A percentile compares a stretch with the other conserved stretches of the same genome.
phyloP scores from a whole-genome alignment of 2,329 filamentous ascomycete species.

The Alternaria novae-zelandiae region DNA sequence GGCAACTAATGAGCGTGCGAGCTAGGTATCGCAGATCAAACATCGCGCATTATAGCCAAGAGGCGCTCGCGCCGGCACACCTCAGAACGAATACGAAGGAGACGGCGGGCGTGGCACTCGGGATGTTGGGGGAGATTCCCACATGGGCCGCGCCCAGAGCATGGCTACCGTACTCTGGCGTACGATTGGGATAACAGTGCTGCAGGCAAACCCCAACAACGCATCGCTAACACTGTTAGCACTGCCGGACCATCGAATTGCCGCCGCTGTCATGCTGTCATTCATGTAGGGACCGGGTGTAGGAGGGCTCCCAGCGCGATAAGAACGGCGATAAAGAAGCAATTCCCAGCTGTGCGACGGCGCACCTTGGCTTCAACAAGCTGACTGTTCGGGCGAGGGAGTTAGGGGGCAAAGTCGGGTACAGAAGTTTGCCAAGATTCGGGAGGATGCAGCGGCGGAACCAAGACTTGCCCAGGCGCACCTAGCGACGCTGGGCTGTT shows the following conservation, averaged over 20 bases:
- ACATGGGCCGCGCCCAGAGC: neutral
- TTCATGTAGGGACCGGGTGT: neutral
- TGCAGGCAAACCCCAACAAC: neutral
- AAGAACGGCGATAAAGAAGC: neutral
- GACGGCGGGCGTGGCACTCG: neutral
- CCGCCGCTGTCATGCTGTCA: neutral
- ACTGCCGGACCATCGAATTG: neutral
- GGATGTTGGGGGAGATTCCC: neutral
- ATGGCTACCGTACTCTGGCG: neutral
- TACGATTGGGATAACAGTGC: neutral
- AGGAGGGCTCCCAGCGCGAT: neutral
- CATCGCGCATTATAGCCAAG: slow-evolving; percentile 6
- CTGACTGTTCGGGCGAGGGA: neutral
- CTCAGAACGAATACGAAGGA: slow-evolving; percentile 8
- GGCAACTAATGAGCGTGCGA: slow-evolving; percentile 11
- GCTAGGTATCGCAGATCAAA: slow-evolving; percentile 5
- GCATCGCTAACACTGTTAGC: neutral
- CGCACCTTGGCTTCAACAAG: neutral
- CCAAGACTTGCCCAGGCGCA: slow-evolving; percentile 4
- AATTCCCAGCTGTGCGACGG: neutral
- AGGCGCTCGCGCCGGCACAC: neutral
- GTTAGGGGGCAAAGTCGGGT: slow-evolving; percentile 4
- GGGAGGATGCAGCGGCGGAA: neutral
- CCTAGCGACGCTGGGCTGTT: neutral
- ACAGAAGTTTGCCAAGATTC: neutral